Evolutionary conservation across 495 filamentous ascomycete species (phyloP).

Genomic region (Neurospora hispaniola): DNA sequence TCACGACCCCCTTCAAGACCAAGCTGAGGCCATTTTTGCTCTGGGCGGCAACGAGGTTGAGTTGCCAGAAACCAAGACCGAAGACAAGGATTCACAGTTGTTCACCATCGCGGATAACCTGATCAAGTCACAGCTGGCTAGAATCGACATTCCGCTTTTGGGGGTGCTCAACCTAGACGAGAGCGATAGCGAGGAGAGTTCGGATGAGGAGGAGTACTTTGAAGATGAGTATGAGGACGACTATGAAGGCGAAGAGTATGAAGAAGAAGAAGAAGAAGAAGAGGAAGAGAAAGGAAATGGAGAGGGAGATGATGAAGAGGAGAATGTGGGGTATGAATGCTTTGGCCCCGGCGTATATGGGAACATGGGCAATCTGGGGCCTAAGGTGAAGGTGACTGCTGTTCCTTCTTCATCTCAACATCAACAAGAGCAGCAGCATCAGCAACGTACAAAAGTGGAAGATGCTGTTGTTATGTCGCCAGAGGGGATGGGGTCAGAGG

Average conservation of each 20-base stretch:
- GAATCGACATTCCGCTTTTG: slow-evolving; percentile 24
- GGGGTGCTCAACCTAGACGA: slow-evolving; percentile 24
- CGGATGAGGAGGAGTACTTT: background rate
- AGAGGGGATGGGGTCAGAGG: slow-evolving; percentile 8
- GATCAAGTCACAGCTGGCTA: slow-evolving; percentile 25
- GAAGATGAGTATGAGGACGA: slow-evolving; percentile 15
- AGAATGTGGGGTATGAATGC: slow-evolving; percentile 8
- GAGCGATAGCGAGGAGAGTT: slow-evolving; percentile 22
- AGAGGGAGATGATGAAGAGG: slow-evolving; percentile 8
- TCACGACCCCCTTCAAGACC: slow-evolving; percentile 6
- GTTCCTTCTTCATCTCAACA: background rate
- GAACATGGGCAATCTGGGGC: background rate
- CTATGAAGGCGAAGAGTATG: slow-evolving; percentile 6
- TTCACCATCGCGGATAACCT: slow-evolving; percentile 23
- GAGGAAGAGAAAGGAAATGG: slow-evolving; percentile 12
- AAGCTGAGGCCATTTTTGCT: slow-evolving; percentile 20
- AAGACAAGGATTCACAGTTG: slow-evolving; percentile 21
- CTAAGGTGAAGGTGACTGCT: background rate
- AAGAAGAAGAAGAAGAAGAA: slow-evolving; percentile 25
- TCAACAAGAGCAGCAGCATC: background rate
- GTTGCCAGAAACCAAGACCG: background rate
- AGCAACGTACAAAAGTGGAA: background rate
- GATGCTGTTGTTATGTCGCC: background rate
- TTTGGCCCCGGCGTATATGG: background rate
- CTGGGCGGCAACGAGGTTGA: slow-evolving; percentile 16